Conservation (phyloP, 148 eudicot species). For the Heliamphora exappendiculata region DNA sequence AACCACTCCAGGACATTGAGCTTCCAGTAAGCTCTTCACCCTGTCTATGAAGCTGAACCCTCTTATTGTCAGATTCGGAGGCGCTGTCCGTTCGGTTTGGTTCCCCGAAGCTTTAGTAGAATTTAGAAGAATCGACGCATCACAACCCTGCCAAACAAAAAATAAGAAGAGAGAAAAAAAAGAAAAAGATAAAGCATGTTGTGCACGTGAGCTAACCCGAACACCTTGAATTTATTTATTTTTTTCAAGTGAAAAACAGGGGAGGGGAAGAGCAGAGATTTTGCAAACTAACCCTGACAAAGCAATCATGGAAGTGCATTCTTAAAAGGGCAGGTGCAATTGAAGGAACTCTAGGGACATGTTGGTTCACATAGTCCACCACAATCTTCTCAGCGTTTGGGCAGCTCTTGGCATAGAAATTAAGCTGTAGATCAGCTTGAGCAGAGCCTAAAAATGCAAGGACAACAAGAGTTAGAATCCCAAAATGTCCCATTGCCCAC, state of each 20-base stretch:
- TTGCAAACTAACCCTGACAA: constrained; percentile 55
- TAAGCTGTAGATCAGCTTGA: constrained; percentile 22
- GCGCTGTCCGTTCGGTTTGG: constrained; percentile 29
- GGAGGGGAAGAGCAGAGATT: not conserved
- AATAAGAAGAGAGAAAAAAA: not conserved
- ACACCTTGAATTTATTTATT: too few relatives aligned
- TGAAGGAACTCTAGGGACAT: constrained; percentile 42
- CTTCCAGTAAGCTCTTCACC: constrained; percentile 35
- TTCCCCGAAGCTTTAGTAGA: constrained; percentile 28
- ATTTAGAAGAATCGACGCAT: constrained; percentile 39
- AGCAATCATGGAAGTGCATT: constrained; percentile 63
- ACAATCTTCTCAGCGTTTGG: constrained; percentile 53
- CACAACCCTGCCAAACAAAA: constrained; percentile 32
- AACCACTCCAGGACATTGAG: constrained; percentile 42
- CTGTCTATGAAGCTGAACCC: constrained; percentile 37
- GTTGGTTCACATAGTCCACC: constrained; percentile 29
- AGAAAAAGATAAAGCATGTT: not conserved
- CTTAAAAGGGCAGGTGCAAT: constrained; percentile 41
- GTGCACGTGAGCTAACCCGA: too few relatives aligned
- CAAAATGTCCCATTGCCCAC: not conserved
- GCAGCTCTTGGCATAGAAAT: constrained; percentile 39
- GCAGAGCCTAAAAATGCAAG: constrained; percentile 13
- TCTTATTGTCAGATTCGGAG: constrained; percentile 29
- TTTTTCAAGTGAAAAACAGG: too few relatives aligned
- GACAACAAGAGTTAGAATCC: constrained; percentile 8